Conservation (phyloP, 352 stramenopile genomes). For the Aphanomyces invadans region DNA sequence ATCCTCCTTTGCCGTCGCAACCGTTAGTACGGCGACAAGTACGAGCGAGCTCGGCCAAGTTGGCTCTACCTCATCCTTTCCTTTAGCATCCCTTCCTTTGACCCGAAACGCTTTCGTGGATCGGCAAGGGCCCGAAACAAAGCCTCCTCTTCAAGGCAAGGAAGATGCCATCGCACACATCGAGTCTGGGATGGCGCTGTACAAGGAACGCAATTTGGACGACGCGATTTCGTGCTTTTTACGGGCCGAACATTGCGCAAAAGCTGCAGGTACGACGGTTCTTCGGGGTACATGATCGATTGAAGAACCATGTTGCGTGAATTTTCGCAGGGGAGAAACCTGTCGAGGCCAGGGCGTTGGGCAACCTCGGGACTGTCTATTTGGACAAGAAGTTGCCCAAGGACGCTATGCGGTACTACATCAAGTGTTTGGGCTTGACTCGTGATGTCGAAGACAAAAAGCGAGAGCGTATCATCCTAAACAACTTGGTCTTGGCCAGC, state of each 20-base stretch:
- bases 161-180: constrained; percentile 43
- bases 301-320: too few species aligned
- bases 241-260: constrained; percentile 47
- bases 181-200: constrained; percentile 68
- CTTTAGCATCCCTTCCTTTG: too few species aligned
- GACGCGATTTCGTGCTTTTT: constrained; percentile 58
- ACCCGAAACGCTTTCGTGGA: too few species aligned
- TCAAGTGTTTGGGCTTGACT: constrained; percentile 69
- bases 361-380: constrained; percentile 71
- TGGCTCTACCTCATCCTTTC: background rate
- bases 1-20: background rate
- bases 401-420: constrained; percentile 64
- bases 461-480: constrained; percentile 71
- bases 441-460: constrained; percentile 62
- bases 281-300: too few species aligned
- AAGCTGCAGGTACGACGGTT: constrained; percentile 25
- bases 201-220: constrained; percentile 58
- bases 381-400: constrained; percentile 60
- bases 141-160: background rate
- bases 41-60: background rate
- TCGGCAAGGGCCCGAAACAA: too few species aligned
- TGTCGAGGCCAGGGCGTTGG: constrained; percentile 63
- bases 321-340: constrained; percentile 17
- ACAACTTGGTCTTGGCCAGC: constrained; percentile 72
- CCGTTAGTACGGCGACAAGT: background rate